phyloP scores from a whole-genome alignment of 2,329 filamentous ascomycete species.

The Coniochaeta sp. region DNA sequence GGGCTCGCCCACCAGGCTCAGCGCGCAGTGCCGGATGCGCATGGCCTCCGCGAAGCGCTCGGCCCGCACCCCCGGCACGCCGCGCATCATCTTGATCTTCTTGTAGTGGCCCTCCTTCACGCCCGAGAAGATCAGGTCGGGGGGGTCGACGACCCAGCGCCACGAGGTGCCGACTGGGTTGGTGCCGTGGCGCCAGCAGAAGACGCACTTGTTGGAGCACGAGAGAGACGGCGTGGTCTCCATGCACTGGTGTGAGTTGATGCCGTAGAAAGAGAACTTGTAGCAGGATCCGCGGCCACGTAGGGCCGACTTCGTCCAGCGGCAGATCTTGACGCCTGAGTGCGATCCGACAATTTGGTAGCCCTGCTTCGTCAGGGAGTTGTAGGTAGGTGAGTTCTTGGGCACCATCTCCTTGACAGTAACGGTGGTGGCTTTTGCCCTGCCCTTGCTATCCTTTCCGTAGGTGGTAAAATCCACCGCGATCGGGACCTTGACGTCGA shows the following conservation, averaged over 20 bases:
- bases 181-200: slow-evolving; percentile 97
- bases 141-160: slow-evolving; percentile 92
- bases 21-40: slow-evolving; percentile 85
- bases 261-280: slow-evolving; percentile 96
- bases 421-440: slow-evolving; percentile 34
- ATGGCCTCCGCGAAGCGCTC: slow-evolving; percentile 91
- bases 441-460: slow-evolving; percentile 35
- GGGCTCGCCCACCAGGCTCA: slow-evolving; percentile 91
- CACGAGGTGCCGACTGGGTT: slow-evolving; percentile 95
- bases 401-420: slow-evolving; percentile 88
- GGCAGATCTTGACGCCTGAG: slow-evolving; percentile 94
- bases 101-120: slow-evolving; percentile 90
- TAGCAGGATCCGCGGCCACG: slow-evolving; percentile 93
- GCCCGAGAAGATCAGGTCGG: slow-evolving; percentile 81
- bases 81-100: slow-evolving; percentile 96
- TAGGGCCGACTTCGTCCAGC: slow-evolving; percentile 96
- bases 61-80: slow-evolving; percentile 83
- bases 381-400: slow-evolving; percentile 79
- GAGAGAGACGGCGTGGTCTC: slow-evolving; percentile 92
- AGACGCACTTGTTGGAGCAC: slow-evolving; percentile 97
- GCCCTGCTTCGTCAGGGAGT: slow-evolving; percentile 87
- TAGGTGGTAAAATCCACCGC: slow-evolving; percentile 84
- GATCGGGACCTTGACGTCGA: slow-evolving; percentile 40
- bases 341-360: slow-evolving; percentile 94
- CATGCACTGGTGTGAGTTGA: slow-evolving; percentile 95